These are phyloP conservation scores for Luvunga scandens DNA, from an alignment of 345 rosid species.

Conservation along the genomic window DNA sequence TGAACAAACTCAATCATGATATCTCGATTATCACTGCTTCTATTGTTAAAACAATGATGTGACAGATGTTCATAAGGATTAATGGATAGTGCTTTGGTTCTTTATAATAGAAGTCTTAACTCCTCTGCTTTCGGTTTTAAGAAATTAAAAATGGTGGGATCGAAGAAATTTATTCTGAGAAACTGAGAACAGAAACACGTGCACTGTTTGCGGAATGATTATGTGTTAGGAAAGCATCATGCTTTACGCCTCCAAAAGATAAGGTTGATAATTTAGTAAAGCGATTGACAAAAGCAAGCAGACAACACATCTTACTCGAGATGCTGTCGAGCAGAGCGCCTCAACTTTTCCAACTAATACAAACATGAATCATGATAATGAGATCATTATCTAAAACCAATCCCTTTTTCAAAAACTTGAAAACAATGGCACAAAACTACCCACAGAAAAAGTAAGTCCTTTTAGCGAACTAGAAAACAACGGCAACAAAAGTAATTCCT, in stretches of 20 bases:
- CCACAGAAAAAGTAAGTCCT: not conserved
- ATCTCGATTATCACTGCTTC: conserved; percentile 2
- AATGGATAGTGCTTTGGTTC: not conserved
- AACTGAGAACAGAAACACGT: too few relatives aligned
- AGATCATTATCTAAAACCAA: not conserved
- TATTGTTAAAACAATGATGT: conserved; percentile 5
- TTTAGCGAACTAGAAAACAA: too few relatives aligned
- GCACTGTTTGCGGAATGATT: too few relatives aligned
- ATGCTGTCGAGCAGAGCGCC: not conserved
- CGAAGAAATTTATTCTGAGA: too few relatives aligned
- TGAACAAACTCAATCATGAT: not conserved
- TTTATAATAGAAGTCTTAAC: not conserved
- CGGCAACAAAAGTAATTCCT: not conserved
- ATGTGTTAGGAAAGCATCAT: too few relatives aligned
- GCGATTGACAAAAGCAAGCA: not conserved
- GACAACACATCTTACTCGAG: not conserved
- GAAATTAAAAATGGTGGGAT: too few relatives aligned
- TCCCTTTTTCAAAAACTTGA: not conserved
- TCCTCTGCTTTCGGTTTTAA: too few relatives aligned
- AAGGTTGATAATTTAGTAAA: not conserved
- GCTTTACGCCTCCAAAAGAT: too few relatives aligned
- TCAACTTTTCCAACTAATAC: not conserved
- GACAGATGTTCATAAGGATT: not conserved
- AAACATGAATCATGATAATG: not conserved
- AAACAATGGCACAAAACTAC: not conserved